These are phyloP conservation scores for Petunia axillaris DNA, from an alignment of 257 asterid genomes.

Conservation along the genomic window DNA sequence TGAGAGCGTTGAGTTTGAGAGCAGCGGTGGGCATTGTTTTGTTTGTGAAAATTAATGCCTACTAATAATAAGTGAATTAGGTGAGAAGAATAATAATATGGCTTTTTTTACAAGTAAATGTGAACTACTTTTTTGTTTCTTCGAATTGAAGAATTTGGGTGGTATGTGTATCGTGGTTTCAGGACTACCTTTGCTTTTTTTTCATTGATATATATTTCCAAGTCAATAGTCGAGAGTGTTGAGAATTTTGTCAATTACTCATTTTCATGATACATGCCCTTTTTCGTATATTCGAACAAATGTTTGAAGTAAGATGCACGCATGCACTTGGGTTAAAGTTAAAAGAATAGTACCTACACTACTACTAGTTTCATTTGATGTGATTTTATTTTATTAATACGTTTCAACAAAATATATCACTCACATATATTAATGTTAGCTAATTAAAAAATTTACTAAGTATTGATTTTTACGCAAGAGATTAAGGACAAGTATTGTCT, in stretches of 20 bases:
- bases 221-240: background rate
- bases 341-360: too few relatives aligned
- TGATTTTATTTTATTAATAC: too few relatives aligned
- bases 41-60: background rate
- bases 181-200: background rate
- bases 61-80: slow-evolving; percentile 43
- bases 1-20: slow-evolving; percentile 56
- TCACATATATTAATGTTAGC: too few relatives aligned
- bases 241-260: background rate
- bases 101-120: slow-evolving; percentile 52
- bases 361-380: too few relatives aligned
- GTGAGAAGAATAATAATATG: background rate
- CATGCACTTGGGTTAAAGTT: too few relatives aligned
- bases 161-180: background rate
- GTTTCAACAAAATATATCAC: too few relatives aligned
- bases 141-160: background rate
- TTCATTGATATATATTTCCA: background rate
- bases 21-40: slow-evolving; percentile 56
- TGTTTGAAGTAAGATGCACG: too few relatives aligned
- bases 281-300: too few relatives aligned
- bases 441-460: too few relatives aligned
- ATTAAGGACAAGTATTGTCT: too few relatives aligned
- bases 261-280: background rate
- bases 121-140: background rate
- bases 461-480: too few relatives aligned